phyloP scores from a whole-genome alignment of 805 yeast species.

The Kodamaea neixiangensis region DNA sequence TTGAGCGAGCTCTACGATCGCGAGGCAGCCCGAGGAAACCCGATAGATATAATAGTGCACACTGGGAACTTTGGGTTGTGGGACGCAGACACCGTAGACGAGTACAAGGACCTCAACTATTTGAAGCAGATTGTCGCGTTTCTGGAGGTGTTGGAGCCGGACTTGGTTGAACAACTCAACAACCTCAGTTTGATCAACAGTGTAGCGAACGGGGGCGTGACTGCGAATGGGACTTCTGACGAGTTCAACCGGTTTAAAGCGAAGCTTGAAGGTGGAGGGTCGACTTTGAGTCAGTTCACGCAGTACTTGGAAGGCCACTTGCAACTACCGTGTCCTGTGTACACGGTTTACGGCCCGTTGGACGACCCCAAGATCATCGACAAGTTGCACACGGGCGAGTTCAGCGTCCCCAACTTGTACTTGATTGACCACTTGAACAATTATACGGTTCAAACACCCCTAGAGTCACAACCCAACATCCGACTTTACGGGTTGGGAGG shows the following conservation, averaged over 20 bases:
- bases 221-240: neutral
- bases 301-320: slow-evolving; percentile 36
- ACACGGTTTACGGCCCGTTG: slow-evolving; percentile 73
- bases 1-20: slow-evolving; percentile 16
- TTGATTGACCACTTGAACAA: slow-evolving; percentile 61
- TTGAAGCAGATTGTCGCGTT: slow-evolving; percentile 67
- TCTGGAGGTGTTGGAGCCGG: slow-evolving; percentile 56
- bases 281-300: slow-evolving; percentile 20
- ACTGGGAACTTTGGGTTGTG: slow-evolving; percentile 55
- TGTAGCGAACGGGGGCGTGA: neutral
- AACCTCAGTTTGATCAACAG: slow-evolving; percentile 27
- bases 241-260: slow-evolving; percentile 13
- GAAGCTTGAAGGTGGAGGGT: slow-evolving; percentile 6
- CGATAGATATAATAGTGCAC: slow-evolving; percentile 23
- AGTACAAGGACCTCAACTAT: slow-evolving; percentile 54
- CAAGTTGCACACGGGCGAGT: slow-evolving; percentile 56
- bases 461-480: slow-evolving; percentile 45
- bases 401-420: slow-evolving; percentile 55
- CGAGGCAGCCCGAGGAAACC: slow-evolving; percentile 11
- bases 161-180: slow-evolving; percentile 51
- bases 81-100: slow-evolving; percentile 54
- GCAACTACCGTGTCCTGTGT: slow-evolving; percentile 60
- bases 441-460: slow-evolving; percentile 41
- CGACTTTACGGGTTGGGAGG: slow-evolving; percentile 75
- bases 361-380: slow-evolving; percentile 72